These are phyloP conservation scores for Tricholoma furcatifolium DNA, from an alignment of 768 basidiomycete species.

Conservation along the genomic window DNA sequence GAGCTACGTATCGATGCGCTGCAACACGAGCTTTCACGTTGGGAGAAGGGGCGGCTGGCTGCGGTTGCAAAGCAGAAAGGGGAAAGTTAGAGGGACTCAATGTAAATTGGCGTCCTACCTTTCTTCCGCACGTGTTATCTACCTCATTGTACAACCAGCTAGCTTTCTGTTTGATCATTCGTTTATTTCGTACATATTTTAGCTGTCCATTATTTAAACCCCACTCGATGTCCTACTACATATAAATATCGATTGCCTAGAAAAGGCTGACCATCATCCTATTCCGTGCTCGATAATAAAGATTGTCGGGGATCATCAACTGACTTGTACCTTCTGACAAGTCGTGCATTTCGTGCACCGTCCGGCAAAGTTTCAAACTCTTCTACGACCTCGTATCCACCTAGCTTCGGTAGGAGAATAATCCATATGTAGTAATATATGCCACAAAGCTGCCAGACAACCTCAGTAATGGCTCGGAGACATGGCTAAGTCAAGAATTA, in stretches of 20 bases:
- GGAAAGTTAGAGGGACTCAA: background rate
- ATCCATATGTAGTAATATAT: conserved; percentile 44
- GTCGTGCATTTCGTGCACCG: conserved; percentile 30
- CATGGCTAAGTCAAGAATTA: conserved; percentile 12
- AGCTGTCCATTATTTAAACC: background rate
- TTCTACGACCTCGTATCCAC: conserved; percentile 45
- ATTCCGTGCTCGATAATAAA: conserved; percentile 7
- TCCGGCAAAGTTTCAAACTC: conserved; percentile 42
- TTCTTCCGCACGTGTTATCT: background rate
- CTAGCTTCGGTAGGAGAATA: conserved; percentile 37
- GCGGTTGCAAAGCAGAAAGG: conserved; percentile 12
- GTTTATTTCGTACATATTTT: background rate
- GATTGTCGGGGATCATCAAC: conserved; percentile 8
- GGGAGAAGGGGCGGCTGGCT: conserved; percentile 55
- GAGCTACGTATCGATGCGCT: conserved; percentile 61
- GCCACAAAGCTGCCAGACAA: conserved; percentile 24
- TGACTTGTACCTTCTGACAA: conserved; percentile 31
- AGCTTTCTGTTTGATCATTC: background rate
- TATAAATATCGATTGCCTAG: background rate
- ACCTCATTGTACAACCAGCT: background rate
- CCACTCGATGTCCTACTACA: background rate
- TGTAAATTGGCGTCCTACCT: background rate
- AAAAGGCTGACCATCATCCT: background rate
- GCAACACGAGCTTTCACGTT: conserved; percentile 65
- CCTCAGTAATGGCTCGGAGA: background rate